A percentile compares a stretch with the other conserved stretches of the same genome.
These are phyloP conservation scores for Pelargonium cotyledonis DNA, from an alignment of 441 rosid genomes.

Conservation along the genomic window DNA sequence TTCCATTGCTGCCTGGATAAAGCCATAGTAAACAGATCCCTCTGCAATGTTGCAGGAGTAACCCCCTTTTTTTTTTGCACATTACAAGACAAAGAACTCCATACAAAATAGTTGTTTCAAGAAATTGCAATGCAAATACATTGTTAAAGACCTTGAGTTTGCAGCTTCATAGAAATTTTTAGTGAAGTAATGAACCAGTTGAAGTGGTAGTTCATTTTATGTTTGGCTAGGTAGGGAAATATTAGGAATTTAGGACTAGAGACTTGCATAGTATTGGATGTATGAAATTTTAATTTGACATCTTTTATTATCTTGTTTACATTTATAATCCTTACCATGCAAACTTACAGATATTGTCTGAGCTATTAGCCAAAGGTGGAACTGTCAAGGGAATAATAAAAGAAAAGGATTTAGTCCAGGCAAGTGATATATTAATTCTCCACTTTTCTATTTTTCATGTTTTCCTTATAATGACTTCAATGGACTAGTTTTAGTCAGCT, in stretches of 20 bases:
- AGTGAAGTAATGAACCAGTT: background rate
- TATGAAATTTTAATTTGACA: background rate
- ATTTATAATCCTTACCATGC: constrained; percentile 8
- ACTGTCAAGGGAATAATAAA: constrained; percentile 73
- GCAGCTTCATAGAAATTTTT: background rate
- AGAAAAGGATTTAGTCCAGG: constrained; percentile 88
- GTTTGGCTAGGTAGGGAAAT: background rate
- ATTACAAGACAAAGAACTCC: no score
- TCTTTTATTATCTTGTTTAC: background rate
- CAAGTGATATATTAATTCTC: no score
- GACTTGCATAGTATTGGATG: background rate
- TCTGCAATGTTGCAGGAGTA: background rate
- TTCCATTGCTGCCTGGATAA: background rate
- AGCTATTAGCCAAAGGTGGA: constrained; percentile 84
- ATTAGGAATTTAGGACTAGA: background rate
- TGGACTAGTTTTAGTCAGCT: no score
- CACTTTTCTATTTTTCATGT: no score
- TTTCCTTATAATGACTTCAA: no score
- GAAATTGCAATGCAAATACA: background rate
- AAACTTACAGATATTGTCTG: constrained; percentile 64
- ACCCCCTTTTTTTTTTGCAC: background rate
- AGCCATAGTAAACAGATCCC: background rate
- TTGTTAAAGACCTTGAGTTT: no score
- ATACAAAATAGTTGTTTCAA: background rate
- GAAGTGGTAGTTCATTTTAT: background rate